A percentile compares a stretch with the other conserved stretches of the same genome.
Evolutionary conservation across 129 eudicot species (phyloP).

Genomic region (Erigeron canadensis): DNA sequence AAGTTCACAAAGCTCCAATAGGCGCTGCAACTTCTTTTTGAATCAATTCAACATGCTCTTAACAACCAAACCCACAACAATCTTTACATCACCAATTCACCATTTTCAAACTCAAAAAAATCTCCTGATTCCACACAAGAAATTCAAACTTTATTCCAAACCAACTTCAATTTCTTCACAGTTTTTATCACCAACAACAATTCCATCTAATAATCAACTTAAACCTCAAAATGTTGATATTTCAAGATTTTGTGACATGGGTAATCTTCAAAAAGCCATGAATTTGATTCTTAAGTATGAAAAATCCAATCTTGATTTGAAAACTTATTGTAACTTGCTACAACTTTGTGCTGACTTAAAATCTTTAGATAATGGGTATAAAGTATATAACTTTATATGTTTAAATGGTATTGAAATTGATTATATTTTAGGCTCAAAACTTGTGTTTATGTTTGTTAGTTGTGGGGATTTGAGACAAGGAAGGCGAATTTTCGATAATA

Average conservation of each 20-base stretch:
- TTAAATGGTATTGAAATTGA: slow-evolving; percentile 36
- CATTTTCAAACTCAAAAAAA: slow-evolving; percentile 11
- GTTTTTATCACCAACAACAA: slow-evolving; percentile 22
- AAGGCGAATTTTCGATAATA: slow-evolving; percentile 42
- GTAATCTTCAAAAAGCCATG: slow-evolving; percentile 54
- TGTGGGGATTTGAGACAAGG: slow-evolving; percentile 70
- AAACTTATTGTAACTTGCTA: slow-evolving; percentile 47
- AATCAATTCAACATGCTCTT: slow-evolving; percentile 15
- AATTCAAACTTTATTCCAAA: not conserved
- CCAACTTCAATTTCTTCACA: slow-evolving; percentile 30
- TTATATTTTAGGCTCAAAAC: slow-evolving; percentile 50
- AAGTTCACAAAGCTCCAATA: no score
- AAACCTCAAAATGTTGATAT: slow-evolving; percentile 34
- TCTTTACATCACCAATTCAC: slow-evolving; percentile 5
- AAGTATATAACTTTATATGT: slow-evolving; percentile 41
- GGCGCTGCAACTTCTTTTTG: slow-evolving; percentile 4
- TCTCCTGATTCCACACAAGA: slow-evolving; percentile 11
- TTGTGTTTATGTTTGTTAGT: slow-evolving; percentile 71
- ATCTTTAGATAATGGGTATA: slow-evolving; percentile 47
- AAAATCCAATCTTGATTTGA: slow-evolving; percentile 38
- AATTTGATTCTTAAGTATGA: slow-evolving; percentile 35
- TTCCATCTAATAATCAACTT: slow-evolving; percentile 18
- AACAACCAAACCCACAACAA: slow-evolving; percentile 24
- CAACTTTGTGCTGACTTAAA: slow-evolving; percentile 66
- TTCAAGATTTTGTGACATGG: slow-evolving; percentile 42